A percentile compares a stretch with the other conserved stretches of the same genome.
Evolutionary conservation across 148 eudicot genomes (phyloP).

Genomic region (Rhododendron kiyosumense): DNA sequence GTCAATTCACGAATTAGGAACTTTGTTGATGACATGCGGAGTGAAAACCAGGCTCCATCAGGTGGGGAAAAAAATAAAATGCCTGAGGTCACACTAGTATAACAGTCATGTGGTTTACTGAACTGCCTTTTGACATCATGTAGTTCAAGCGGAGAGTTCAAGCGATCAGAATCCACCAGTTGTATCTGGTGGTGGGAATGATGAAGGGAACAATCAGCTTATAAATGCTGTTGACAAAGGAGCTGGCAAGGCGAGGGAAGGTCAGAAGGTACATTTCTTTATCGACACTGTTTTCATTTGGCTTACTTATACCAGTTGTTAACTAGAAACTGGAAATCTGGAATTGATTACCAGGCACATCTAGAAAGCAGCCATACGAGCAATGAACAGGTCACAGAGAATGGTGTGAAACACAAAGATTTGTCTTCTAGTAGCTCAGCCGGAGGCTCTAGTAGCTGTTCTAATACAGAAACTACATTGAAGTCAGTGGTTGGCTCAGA

Average conservation of each 20-base stretch:
- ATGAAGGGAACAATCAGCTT: slow-evolving; percentile 13
- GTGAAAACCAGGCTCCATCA: slow-evolving; percentile 38
- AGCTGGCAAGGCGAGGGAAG: slow-evolving; percentile 18
- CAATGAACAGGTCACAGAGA: slow-evolving; percentile 12
- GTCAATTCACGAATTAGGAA: slow-evolving; percentile 47
- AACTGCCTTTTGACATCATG: slow-evolving; percentile 6
- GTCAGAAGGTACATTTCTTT: slow-evolving; percentile 33
- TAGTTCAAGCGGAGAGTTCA: slow-evolving; percentile 36
- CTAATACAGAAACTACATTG: slow-evolving; percentile 16
- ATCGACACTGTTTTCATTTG: background rate
- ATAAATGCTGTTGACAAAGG: slow-evolving; percentile 10
- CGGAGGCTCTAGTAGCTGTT: slow-evolving; percentile 27
- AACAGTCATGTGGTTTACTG: background rate
- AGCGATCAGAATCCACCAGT: slow-evolving; percentile 30
- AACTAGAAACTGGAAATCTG: background rate
- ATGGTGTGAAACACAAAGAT: slow-evolving; percentile 16
- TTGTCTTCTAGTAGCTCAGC: slow-evolving; percentile 25
- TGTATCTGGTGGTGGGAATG: slow-evolving; percentile 26
- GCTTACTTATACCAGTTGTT: background rate
- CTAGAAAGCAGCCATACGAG: slow-evolving; percentile 15
- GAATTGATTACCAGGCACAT: slow-evolving; percentile 23
- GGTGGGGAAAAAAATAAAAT: slow-evolving; percentile 20
- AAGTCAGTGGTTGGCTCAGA: slow-evolving; percentile 14
- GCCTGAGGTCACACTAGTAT: background rate
- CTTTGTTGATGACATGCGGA: slow-evolving; percentile 31